A percentile compares a stretch with the other conserved stretches of the same genome.
phyloP scores from a whole-genome alignment of 225 moss, liverwort and hornwort species.

The Antitrichia curtipendula region DNA sequence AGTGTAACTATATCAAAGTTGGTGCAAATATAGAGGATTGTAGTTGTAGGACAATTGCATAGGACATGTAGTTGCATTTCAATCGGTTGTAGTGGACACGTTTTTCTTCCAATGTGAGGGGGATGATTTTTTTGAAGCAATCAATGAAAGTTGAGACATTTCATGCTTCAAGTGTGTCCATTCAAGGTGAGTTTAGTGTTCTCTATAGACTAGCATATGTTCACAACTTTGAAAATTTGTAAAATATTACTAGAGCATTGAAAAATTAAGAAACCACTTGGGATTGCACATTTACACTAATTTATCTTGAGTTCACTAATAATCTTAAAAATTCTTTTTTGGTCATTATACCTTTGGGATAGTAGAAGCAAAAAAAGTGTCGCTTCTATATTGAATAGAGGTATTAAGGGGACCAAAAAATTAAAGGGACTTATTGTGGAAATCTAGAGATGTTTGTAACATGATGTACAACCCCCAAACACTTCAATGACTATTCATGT shows the following conservation, averaged over 20 bases:
- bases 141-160: neutral
- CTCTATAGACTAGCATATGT: accelerated
- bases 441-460: too few relatives aligned
- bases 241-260: accelerated
- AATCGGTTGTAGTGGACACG: too few relatives aligned
- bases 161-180: neutral
- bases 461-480: too few relatives aligned
- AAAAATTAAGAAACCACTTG: neutral
- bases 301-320: neutral
- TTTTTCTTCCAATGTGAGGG: too few relatives aligned
- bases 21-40: too few relatives aligned
- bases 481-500: too few relatives aligned
- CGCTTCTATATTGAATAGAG: too few relatives aligned
- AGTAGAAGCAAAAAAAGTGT: neutral
- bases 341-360: neutral
- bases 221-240: neutral
- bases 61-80: too few relatives aligned
- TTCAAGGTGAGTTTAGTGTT: neutral
- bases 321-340: neutral
- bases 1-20: too few relatives aligned
- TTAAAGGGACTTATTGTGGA: too few relatives aligned
- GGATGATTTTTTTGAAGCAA: neutral
- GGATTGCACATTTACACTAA: accelerated
- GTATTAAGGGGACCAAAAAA: too few relatives aligned
- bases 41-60: too few relatives aligned